A percentile compares a stretch with the other conserved stretches of the same genome.
Conservation (phyloP, 345 rosid species). For the Rhodamnia argentea region DNA sequence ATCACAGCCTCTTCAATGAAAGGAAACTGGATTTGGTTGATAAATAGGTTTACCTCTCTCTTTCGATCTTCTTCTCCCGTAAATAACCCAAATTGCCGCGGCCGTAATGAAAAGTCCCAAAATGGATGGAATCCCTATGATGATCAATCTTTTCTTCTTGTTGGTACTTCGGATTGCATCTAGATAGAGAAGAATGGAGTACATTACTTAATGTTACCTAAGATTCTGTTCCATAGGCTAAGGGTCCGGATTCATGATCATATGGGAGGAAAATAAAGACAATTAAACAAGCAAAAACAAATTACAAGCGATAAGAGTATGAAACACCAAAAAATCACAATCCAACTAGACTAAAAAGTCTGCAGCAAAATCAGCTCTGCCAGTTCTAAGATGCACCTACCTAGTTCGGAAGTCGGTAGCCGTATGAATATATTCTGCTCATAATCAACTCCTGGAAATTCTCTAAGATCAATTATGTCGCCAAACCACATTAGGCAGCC, state of each 20-base stretch:
- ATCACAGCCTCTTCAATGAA: conserved; percentile 17
- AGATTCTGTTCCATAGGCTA: background rate
- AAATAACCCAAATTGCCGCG: background rate
- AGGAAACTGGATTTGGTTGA: background rate
- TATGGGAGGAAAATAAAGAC: background rate
- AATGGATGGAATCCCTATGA: background rate
- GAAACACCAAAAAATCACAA: background rate
- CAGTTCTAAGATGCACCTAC: background rate
- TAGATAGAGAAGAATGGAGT: background rate
- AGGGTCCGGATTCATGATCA: background rate
- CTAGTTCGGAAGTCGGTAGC: background rate
- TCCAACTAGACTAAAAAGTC: background rate
- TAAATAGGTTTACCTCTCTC: background rate
- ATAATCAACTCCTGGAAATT: background rate
- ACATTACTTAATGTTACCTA: background rate
- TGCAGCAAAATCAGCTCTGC: background rate
- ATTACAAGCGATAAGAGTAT: background rate
- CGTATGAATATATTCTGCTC: background rate
- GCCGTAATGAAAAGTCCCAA: background rate
- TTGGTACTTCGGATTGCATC: background rate
- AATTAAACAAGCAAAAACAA: background rate
- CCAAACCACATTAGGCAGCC: conserved; percentile 25
- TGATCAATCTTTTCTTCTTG: background rate
- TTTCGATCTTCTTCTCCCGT: background rate
- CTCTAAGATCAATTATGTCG: background rate